Evolutionary conservation across 805 yeast genomes (phyloP).

Genomic region (Kodamaea fukazawae): DNA sequence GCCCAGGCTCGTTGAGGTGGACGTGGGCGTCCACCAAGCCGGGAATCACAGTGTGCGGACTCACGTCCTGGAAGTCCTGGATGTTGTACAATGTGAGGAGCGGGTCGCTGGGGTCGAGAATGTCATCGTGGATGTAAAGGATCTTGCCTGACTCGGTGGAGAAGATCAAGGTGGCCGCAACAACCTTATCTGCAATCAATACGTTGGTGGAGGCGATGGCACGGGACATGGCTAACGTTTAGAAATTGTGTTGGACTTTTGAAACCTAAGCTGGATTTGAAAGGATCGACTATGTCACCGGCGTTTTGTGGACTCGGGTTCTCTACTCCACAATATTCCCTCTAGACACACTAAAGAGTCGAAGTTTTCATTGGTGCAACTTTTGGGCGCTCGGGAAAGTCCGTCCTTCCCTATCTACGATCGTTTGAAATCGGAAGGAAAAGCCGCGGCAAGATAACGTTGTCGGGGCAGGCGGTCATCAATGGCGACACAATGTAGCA

Average conservation of each 20-base stretch:
- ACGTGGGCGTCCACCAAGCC: slow-evolving; percentile 94
- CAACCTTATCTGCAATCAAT: slow-evolving; percentile 43
- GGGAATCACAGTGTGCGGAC: slow-evolving; percentile 71
- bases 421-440: no score
- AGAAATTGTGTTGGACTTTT: neutral
- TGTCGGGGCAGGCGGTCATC: no score
- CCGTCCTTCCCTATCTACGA: no score
- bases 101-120: slow-evolving; percentile 40
- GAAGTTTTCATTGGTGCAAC: no score
- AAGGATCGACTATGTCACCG: neutral
- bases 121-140: slow-evolving; percentile 41
- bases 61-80: slow-evolving; percentile 47
- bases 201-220: slow-evolving; percentile 64
- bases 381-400: no score
- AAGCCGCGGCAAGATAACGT: no score
- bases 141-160: slow-evolving; percentile 53
- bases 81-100: slow-evolving; percentile 44
- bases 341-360: no score
- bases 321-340: neutral
- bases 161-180: slow-evolving; percentile 65
- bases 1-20: slow-evolving; percentile 94
- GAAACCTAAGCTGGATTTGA: neutral
- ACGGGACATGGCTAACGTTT: slow-evolving; percentile 43
- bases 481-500: no score
- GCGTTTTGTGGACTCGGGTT: neutral